Evolutionary conservation across 306 rosid genomes (phyloP), one percentile per base, ranked within the genome.

Genomic region (Morella rubra): DNA sequence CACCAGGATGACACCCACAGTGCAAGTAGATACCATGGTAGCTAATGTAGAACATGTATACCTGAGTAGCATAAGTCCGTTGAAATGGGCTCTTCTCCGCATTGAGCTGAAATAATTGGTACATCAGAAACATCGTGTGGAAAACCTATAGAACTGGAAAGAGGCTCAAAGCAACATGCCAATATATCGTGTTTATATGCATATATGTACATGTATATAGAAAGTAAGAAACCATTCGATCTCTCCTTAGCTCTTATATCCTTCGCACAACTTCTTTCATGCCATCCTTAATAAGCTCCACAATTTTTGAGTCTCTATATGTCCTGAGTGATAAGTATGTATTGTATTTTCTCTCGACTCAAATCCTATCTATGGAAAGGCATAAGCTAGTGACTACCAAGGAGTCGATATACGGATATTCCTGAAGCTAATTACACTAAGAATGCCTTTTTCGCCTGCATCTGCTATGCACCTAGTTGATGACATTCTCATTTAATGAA

Each of bases 51-150:
- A 9, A 62, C 64, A 76, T 82, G 46, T 82, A 66, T 72, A 96
- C 99, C 98, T 96, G 99, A 84, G 90, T 69, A 42, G 99, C 99
- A 85, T 96, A 96, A 75, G 98, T 92, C 76, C 99, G 90, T 80
- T 92, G 99, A 85, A 92, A 96, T 6, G 99, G 99, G 88, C 99
- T 96, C 85, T 96, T 96, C 51, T 96, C 99, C 8, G 90, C 47
- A 82, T 96, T 96, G 77, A 96, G 97, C 99, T 96, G 98, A 74
- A 87, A 84, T 69, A 44, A 83, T 80, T 72, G 73, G 19, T 22
- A 27, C n/a, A 44, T 41, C 68, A 12, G 83, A 81, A 65, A 74
- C 73, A 72, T 79, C 61, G 73, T 0, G 27, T 22, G 7, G 70
- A 73, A 22, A 69, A 71, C 20, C 54, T 75, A 59, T 70, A 18